Evolutionary conservation across 208 protist genomes (phyloP).

Genomic region (Trypanosoma cruzi): DNA sequence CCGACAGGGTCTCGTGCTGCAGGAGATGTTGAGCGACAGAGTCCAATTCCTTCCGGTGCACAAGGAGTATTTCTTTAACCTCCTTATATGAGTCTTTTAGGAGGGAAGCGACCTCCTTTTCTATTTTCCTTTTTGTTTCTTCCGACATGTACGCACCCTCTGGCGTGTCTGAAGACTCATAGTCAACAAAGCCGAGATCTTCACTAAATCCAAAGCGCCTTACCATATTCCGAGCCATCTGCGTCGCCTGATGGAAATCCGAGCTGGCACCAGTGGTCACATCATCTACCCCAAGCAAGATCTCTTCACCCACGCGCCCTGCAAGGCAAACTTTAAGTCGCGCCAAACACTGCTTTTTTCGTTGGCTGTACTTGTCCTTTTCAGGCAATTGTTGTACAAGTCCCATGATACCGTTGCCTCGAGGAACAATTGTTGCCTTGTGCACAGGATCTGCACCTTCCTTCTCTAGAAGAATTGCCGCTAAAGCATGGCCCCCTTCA

Average conservation of each 20-base stretch:
- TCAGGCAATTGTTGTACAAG: slow-evolving; percentile 90
- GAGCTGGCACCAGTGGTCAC: slow-evolving; percentile 93
- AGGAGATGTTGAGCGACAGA: slow-evolving; percentile 83
- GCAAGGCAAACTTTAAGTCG: slow-evolving; percentile 88
- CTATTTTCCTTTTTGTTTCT: slow-evolving; percentile 88
- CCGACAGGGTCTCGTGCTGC: slow-evolving; percentile 84
- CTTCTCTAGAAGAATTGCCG: slow-evolving; percentile 75
- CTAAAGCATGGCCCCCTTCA: slow-evolving; percentile 88
- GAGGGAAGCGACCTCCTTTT: slow-evolving; percentile 74
- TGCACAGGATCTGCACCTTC: slow-evolving; percentile 88
- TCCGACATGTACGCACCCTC: slow-evolving; percentile 92
- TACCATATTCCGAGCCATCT: slow-evolving; percentile 91
- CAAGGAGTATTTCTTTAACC: slow-evolving; percentile 64
- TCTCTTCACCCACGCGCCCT: slow-evolving; percentile 96
- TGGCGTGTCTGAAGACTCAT: slow-evolving; percentile 67
- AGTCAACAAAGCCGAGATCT: slow-evolving; percentile 86
- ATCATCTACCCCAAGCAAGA: slow-evolving; percentile 94
- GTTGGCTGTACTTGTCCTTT: slow-evolving; percentile 88
- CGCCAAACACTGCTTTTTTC: slow-evolving; percentile 81
- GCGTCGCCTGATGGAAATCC: slow-evolving; percentile 92
- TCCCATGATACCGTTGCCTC: slow-evolving; percentile 91
- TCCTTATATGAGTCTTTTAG: slow-evolving; percentile 78
- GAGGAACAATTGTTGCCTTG: slow-evolving; percentile 93
- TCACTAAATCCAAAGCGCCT: slow-evolving; percentile 92
- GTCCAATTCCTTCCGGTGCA: slow-evolving; percentile 69